Evolutionary conservation across 768 basidiomycete species (phyloP).

Genomic region (Plicaturopsis crispa): DNA sequence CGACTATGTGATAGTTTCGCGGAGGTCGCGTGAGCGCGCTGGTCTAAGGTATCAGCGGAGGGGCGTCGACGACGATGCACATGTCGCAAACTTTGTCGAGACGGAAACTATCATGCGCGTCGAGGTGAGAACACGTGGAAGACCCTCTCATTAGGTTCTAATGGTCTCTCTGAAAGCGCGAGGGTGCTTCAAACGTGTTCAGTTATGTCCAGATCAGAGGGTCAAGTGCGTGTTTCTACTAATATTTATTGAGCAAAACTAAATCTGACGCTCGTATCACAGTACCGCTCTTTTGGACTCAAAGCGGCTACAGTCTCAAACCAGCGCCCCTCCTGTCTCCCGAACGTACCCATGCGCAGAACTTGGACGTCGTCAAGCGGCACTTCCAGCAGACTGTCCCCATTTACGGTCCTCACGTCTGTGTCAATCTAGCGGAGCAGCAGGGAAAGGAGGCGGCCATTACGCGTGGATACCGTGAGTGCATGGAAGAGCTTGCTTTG

Average conservation of each 20-base stretch:
- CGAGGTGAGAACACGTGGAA: constrained; percentile 39
- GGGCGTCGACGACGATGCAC: constrained; percentile 88
- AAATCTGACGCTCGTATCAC: constrained; percentile 7
- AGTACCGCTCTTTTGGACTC: constrained; percentile 95
- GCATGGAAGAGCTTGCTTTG: constrained; percentile 46
- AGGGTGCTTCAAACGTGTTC: constrained; percentile 70
- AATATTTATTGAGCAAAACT: neutral
- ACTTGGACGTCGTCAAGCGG: constrained; percentile 58
- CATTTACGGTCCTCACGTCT: constrained; percentile 73
- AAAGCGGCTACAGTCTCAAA: constrained; percentile 80
- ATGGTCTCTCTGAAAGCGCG: constrained; percentile 40
- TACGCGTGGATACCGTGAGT: constrained; percentile 70
- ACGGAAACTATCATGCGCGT: constrained; percentile 86
- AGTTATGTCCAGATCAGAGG: constrained; percentile 89
- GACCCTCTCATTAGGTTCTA: neutral
- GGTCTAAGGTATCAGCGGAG: constrained; percentile 92
- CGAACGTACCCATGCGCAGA: constrained; percentile 68
- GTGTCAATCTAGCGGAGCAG: constrained; percentile 87
- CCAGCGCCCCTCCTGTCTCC: constrained; percentile 74
- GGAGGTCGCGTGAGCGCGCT: constrained; percentile 83
- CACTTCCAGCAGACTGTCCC: constrained; percentile 66
- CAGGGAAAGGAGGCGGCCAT: constrained; percentile 81
- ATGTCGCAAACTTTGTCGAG: constrained; percentile 95
- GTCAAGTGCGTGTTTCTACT: constrained; percentile 52
- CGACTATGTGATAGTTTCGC: constrained; percentile 77